phyloP scores from a whole-genome alignment of 768 basidiomycete species.

The Mycena amicta region DNA sequence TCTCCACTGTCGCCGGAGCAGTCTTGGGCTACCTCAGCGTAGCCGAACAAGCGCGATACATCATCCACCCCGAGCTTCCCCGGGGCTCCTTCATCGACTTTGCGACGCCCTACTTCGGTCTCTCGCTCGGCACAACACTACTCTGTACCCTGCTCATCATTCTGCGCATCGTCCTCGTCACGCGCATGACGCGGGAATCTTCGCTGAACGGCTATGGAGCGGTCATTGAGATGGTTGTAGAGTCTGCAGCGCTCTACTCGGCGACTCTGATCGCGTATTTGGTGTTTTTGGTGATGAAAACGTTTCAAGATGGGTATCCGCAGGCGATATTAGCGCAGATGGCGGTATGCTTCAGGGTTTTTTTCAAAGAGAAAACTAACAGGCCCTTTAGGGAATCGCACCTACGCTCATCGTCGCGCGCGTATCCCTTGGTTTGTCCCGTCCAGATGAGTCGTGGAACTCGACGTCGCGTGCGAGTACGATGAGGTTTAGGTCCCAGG shows the following conservation, averaged over 20 bases:
- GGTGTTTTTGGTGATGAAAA: background rate
- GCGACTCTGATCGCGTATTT: constrained; percentile 1
- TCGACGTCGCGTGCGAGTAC: too few relatives aligned
- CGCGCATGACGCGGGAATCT: background rate
- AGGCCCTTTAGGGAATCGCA: constrained; percentile 8
- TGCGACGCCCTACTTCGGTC: constrained; percentile 8
- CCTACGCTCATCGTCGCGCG: constrained; percentile 12
- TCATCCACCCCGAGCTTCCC: constrained; percentile 3
- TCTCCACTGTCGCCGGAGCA: constrained; percentile 11
- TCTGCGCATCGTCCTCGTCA: constrained; percentile 4
- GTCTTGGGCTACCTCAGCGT: background rate
- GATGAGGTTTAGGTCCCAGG: too few relatives aligned
- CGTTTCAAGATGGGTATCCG: constrained; percentile 3
- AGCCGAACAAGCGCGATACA: background rate
- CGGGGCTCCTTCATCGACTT: constrained; percentile 3
- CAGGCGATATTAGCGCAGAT: constrained; percentile 9
- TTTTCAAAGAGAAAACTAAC: background rate
- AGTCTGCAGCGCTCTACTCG: constrained; percentile 7
- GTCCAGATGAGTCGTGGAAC: background rate
- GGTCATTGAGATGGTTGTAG: constrained; percentile 11
- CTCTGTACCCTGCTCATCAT: constrained; percentile 9
- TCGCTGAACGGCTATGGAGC: background rate
- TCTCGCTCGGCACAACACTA: constrained; percentile 8
- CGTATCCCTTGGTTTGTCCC: background rate
- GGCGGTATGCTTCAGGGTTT: background rate